Evolutionary conservation across 306 rosid species (phyloP).

Genomic region (Sechiopsis laciniata): DNA sequence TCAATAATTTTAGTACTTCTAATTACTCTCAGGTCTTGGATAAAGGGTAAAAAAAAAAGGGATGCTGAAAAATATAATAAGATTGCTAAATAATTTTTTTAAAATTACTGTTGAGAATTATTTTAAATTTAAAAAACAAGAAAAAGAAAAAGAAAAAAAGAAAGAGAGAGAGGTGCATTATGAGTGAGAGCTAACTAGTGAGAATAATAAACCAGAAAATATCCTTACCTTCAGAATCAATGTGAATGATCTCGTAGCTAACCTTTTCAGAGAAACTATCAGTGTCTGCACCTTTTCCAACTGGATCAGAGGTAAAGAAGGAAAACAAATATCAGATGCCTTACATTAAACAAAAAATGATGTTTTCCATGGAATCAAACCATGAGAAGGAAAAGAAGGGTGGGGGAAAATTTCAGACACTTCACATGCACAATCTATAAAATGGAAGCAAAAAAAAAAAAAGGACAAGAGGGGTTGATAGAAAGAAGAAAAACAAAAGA

Average conservation of each 20-base stretch:
- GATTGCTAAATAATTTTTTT: neutral
- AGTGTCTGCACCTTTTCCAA: conserved; percentile 11
- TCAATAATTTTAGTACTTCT: neutral
- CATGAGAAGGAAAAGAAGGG: conserved; percentile 5
- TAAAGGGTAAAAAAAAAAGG: neutral
- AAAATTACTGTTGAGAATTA: neutral
- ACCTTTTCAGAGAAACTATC: neutral
- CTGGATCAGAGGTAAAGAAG: neutral
- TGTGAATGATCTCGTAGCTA: neutral
- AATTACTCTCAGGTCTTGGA: neutral
- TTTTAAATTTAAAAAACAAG: neutral
- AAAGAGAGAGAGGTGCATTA: neutral
- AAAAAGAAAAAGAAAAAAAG: neutral
- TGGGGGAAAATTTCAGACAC: neutral
- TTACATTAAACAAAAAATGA: neutral
- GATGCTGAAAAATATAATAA: neutral
- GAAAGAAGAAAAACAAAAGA: neutral
- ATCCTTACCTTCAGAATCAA: conserved; percentile 9
- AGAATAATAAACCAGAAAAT: neutral
- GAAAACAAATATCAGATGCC: neutral
- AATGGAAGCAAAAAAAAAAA: neutral
- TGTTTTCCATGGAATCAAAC: neutral
- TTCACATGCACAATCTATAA: neutral
- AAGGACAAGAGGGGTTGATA: neutral
- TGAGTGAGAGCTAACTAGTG: neutral